Evolutionary conservation across 2,329 filamentous ascomycete species (phyloP).

Genomic region (Cordyceps tenuipes): DNA sequence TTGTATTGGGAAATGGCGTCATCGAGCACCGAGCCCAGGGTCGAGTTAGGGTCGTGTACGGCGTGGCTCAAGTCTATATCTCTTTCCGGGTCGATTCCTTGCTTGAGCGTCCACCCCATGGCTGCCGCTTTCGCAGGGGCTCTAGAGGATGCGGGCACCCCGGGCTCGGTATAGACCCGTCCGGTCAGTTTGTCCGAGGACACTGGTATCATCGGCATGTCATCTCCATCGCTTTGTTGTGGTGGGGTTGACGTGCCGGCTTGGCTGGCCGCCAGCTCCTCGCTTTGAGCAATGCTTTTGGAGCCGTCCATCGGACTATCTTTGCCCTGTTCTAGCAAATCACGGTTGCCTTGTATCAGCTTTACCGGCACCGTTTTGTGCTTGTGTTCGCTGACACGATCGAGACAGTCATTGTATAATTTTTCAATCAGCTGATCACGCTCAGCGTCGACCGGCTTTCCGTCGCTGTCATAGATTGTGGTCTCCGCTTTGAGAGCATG

Average conservation of each 20-base stretch:
- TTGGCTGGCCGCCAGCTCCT: constrained; percentile 59
- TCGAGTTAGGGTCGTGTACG: constrained; percentile 57
- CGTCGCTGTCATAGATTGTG: constrained; percentile 81
- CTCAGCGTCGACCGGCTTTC: constrained; percentile 65
- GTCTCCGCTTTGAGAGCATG: constrained; percentile 73
- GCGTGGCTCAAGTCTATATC: constrained; percentile 65
- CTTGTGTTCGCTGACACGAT: constrained; percentile 85
- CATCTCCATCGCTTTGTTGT: constrained; percentile 44
- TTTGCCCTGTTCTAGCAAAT: constrained; percentile 71
- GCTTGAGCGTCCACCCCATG: constrained; percentile 75
- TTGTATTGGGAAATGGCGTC: constrained; percentile 86
- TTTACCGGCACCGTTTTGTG: constrained; percentile 63
- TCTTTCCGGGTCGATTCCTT: constrained; percentile 51
- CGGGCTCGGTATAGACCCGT: constrained; percentile 61
- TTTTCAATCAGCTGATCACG: constrained; percentile 81
- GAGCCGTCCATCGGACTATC: constrained; percentile 65
- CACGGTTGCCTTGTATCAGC: constrained; percentile 73
- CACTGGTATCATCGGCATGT: constrained; percentile 51
- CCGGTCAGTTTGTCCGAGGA: constrained; percentile 64
- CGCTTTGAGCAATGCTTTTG: constrained; percentile 61
- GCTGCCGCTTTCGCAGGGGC: constrained; percentile 68
- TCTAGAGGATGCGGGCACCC: constrained; percentile 58
- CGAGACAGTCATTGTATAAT: constrained; percentile 89
- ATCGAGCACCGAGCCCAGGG: constrained; percentile 84
- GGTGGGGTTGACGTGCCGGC: constrained; percentile 45